A percentile compares a stretch with the other conserved stretches of the same genome.
Conservation (phyloP, 441 rosid genomes). For the Eugenia klotzschiana region DNA sequence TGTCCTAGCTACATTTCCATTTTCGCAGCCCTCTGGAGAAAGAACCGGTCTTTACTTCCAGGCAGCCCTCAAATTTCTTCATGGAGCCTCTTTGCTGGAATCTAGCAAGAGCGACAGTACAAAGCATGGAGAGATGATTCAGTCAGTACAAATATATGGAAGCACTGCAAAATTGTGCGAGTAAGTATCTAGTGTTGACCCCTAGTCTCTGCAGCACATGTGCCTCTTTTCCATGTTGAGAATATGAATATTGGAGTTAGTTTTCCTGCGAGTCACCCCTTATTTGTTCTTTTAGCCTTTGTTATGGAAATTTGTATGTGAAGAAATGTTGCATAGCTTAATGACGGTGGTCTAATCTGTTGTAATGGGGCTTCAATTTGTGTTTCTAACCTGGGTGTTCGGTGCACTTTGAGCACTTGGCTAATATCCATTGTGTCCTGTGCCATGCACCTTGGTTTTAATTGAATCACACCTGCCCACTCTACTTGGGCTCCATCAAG, state of each 20-base stretch:
- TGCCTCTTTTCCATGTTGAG: not conserved
- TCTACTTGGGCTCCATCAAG: not conserved
- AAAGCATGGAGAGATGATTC: constrained; percentile 62
- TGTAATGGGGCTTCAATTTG: not conserved
- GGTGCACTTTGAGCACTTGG: not conserved
- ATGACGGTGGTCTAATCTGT: not conserved
- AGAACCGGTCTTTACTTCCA: constrained; percentile 73
- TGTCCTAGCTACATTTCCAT: constrained; percentile 3
- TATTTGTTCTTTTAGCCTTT: not conserved
- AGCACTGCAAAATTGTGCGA: constrained; percentile 91
- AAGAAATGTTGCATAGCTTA: not conserved
- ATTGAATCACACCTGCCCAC: not conserved
- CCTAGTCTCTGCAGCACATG: not conserved
- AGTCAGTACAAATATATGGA: constrained; percentile 47
- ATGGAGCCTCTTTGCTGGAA: constrained; percentile 72
- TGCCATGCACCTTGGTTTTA: not conserved
- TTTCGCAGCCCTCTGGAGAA: constrained; percentile 55
- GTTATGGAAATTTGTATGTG: not conserved
- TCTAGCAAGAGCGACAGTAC: constrained; percentile 43
- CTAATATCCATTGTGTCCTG: not conserved
- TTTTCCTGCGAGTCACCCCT: not conserved
- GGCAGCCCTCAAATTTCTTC: constrained; percentile 89
- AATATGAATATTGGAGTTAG: not conserved
- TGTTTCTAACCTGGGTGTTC: not conserved
- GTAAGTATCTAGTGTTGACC: constrained; percentile 37